Conservation (phyloP, 2,329 filamentous ascomycete species). For the Penicillium sumatraense region DNA sequence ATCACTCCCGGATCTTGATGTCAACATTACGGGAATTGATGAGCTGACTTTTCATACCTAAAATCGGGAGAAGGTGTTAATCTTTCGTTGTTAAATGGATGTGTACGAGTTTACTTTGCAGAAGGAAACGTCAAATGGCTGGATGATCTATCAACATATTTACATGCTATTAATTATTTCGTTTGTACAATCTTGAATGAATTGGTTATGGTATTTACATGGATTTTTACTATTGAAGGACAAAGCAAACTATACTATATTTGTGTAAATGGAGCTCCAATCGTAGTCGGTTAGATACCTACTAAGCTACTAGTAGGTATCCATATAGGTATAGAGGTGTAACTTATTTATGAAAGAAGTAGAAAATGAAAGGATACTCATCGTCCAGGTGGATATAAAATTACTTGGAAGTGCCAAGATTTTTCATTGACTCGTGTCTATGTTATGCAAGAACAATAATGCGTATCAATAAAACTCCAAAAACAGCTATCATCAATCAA, state of each 20-base stretch:
- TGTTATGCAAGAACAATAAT: slow-evolving; percentile 11
- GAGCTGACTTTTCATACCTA: slow-evolving; percentile 13
- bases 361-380: no score
- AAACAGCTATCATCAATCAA: background rate
- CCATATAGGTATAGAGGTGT: no score
- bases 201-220: background rate
- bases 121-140: background rate
- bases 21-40: slow-evolving; percentile 22
- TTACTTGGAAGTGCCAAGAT: no score
- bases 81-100: background rate
- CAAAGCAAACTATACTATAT: no score
- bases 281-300: no score
- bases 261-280: no score
- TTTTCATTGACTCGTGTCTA: slow-evolving; percentile 3
- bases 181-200: background rate
- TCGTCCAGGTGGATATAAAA: no score
- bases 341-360: no score
- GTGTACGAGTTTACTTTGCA: background rate
- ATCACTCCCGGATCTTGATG: slow-evolving; percentile 21
- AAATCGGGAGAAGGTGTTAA: background rate
- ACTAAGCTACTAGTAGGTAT: no score
- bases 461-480: slow-evolving; percentile 23
- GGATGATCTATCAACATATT: slow-evolving; percentile 4
- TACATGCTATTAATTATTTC: background rate
- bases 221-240: background rate